Conservation (phyloP, 208 protist genomes). For the Borovskyia barvae region DNA sequence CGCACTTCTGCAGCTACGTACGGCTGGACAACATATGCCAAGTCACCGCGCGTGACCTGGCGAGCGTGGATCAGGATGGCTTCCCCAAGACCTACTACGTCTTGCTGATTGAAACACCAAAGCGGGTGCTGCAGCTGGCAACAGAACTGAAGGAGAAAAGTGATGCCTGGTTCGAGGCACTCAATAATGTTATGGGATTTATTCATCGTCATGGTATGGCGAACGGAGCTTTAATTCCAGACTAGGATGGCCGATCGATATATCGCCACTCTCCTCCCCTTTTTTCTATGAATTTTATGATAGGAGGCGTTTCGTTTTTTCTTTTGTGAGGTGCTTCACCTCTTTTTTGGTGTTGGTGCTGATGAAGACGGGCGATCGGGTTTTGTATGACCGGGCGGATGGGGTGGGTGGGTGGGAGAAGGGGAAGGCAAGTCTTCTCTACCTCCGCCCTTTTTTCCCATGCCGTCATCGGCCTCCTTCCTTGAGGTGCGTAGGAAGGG, state of each 20-base stretch:
- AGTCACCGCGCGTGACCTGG: conserved; percentile 47
- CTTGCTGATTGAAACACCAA: conserved; percentile 63
- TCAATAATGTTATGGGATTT: conserved; percentile 74
- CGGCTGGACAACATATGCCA: conserved; percentile 67
- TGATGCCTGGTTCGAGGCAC: conserved; percentile 77
- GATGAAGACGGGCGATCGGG: no score
- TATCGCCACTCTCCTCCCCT: conserved; percentile 4
- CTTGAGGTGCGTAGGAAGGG: no score
- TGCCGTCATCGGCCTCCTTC: no score
- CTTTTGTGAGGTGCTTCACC: no score
- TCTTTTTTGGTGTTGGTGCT: no score
- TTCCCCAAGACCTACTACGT: conserved; percentile 68
- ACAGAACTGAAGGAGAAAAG: conserved; percentile 69
- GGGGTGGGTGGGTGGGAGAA: no score
- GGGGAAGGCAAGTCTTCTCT: no score
- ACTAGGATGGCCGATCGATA: conserved; percentile 10
- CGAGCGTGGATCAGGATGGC: conserved; percentile 45
- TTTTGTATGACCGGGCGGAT: no score
- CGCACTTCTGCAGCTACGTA: conserved; percentile 50
- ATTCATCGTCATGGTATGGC: conserved; percentile 48
- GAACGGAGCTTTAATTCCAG: conserved; percentile 34
- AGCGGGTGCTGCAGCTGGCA: conserved; percentile 66
- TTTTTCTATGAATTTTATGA: not conserved
- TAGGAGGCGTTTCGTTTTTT: conserved; percentile 7
- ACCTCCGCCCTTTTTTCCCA: no score